Evolutionary conservation across 2,329 filamentous ascomycete genomes (phyloP), one percentile per base, ranked within the genome.

Genomic region (Aspergillus pseudotamarii): DNA sequence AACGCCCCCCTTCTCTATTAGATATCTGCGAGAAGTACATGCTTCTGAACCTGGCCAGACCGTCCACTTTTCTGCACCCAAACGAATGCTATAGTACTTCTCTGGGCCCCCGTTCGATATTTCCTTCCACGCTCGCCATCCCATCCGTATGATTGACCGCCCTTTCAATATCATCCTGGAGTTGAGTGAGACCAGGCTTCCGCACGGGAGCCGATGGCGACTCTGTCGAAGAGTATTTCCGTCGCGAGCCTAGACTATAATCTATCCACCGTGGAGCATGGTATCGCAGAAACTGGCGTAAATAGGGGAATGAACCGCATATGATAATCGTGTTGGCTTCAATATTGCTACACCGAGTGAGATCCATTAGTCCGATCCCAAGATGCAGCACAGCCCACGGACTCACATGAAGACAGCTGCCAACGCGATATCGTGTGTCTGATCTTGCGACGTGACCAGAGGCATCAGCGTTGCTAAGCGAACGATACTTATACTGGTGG

Each of bases 401-500:
- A 41, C 63, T 50, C 34, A 66, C 64, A 65, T 32, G 34, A 67
- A 64, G n/a, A 66, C n/a, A 48, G 59, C 41, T 28, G 63, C 65
- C 26, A 71, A 57, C 19, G 60, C 64, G 6, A 71, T 60, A 8
- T 67, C 51, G 51, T 68, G 66, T 5, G 67, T 64, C 8, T 63
- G 54, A 51, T 72, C 70, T 19, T 28, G 12, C n/a, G 69, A 66
- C 6, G 57, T 56, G 4, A 70, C 63, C 16, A 71, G 57, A 6
- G 69, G 68, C 61, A 63, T 64, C 32, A 72, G 30, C 3, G 70
- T 72, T n/a, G 64, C 70, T 26, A 72, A 53, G 4, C 70, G 67
- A 11, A 71, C 48, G 26, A 72, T 68, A 14, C 68, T 72, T 2
- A 65, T 71, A 9, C 70, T 57, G 10, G 67, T 68, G 2, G 69